Evolutionary conservation across 352 stramenopile species (phyloP).

Genomic region (Globisporangium radiosum): DNA sequence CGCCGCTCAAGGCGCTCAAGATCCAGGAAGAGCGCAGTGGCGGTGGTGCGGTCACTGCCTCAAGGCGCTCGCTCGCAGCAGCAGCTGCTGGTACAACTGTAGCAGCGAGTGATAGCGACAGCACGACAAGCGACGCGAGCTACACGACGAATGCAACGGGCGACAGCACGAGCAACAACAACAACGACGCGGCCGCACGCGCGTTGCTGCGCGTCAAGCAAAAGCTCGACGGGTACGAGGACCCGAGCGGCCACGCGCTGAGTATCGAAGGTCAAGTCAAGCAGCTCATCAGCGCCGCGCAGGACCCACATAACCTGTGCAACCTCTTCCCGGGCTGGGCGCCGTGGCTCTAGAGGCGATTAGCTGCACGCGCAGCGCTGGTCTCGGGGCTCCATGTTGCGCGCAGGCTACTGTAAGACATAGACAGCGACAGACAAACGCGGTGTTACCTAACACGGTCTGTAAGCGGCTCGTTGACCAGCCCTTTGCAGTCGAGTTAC

Average conservation of each 20-base stretch:
- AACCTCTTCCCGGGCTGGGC: conserved; percentile 95
- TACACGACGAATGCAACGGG: neutral
- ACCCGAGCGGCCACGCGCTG: conserved; percentile 93
- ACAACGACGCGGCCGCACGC: conserved; percentile 87
- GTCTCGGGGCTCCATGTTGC: too few species aligned
- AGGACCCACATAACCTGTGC: conserved; percentile 94
- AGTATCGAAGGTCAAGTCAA: conserved; percentile 98
- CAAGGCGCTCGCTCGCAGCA: neutral
- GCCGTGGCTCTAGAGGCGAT: conserved; percentile 86
- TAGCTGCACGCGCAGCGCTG: neutral
- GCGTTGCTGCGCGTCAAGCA: conserved; percentile 95
- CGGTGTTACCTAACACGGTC: too few species aligned
- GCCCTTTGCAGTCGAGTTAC: too few species aligned
- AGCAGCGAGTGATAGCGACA: conserved; percentile 13
- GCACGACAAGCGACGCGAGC: neutral
- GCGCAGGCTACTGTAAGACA: neutral
- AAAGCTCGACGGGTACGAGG: conserved; percentile 98
- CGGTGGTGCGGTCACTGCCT: conserved; percentile 4
- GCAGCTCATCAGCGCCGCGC: conserved; percentile 94
- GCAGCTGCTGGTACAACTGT: conserved; percentile 13
- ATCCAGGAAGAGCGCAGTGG: conserved; percentile 60
- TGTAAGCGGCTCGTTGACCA: too few species aligned
- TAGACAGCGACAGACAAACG: neutral
- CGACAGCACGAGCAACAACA: conserved; percentile 16
- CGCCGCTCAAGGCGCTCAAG: conserved; percentile 80